Evolutionary conservation across 1,284 basidiomycete species (phyloP), one percentile per base, ranked within the genome.

Genomic region (Cystobasidium pallidum): DNA sequence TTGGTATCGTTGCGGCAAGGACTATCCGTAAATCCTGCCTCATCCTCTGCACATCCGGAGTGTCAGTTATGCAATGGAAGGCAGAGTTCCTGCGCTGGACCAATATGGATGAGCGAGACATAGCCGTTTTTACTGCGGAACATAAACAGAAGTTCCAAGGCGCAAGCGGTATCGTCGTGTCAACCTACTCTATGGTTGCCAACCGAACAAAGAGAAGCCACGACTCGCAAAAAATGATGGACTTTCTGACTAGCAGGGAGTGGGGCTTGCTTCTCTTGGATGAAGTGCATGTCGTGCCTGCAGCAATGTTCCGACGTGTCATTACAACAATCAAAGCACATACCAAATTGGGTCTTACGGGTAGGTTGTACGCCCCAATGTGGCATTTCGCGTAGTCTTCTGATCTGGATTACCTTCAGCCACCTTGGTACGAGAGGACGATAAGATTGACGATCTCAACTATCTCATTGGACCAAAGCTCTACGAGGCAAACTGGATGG

Each of bases 401-500:
- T 54, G 26, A 28, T 19, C 10, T 17, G 7, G 7, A 39, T 59
- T 57, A 7, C 32, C 21, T 34, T 64, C 79, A 91, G 94, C 95
- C 0, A 99, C 96, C 2, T 88, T 99, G 43, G 96, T 99, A 39
- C 91, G 96, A 75, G 96, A 99, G 82, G 96, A 99, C 80, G 96
- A 99, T 81, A 98, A 98, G 84, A 99, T 99, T 78, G 90, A 91
- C 36, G 96, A 99, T 83, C 84, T 99, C 72, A 98, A 98, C 80
- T 99, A 98, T 80, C 91, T 99, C 86, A 98, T 99, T 79, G 96
- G 96, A 0, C 96, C 96, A 3, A 99, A 99, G 83, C 85, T 99
- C 54, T 99, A 99, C 81, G 96, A 99, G 82, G 96, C 96, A 7
- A 99, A 99, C 81, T 99, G 96, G 96, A 99, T 99, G 95, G 96